phyloP scores from a whole-genome alignment of 176 grass and related monocot species.

The Oryza coarctata region DNA sequence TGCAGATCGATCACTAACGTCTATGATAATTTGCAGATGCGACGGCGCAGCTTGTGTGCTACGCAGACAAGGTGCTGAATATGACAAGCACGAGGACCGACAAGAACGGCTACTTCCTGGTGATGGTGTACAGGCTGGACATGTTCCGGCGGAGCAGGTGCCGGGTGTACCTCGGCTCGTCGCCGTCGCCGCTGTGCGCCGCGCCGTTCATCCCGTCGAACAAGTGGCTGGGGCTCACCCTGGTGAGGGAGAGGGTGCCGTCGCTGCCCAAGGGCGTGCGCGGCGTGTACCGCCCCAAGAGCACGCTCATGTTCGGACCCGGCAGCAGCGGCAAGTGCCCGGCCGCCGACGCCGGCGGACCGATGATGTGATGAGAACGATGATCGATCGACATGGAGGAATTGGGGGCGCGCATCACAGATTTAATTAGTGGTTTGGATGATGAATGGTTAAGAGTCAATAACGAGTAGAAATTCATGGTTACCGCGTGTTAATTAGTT shows the following conservation, averaged over 20 bases:
- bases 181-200: conserved; percentile 31
- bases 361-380: background rate
- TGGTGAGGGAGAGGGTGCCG: background rate
- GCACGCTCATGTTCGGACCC: conserved; percentile 42
- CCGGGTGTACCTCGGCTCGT: conserved; percentile 39
- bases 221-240: conserved; percentile 20
- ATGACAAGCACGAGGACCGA: conserved; percentile 37
- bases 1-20: background rate
- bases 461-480: background rate
- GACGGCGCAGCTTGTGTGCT: conserved; percentile 52
- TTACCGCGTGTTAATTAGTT: background rate
- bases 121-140: conserved; percentile 48
- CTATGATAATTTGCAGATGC: conserved; percentile 3
- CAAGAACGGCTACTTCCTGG: conserved; percentile 38
- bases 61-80: conserved; percentile 42
- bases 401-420: background rate
- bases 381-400: background rate
- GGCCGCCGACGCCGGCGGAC: background rate
- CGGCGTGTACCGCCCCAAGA: conserved; percentile 13
- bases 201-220: conserved; percentile 28
- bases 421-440: background rate
- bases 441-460: background rate
- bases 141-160: conserved; percentile 23
- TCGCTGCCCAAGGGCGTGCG: conserved; percentile 19
- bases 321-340: conserved; percentile 29